Percentiles rank a stretch among this genome's conserved stretches.
These are phyloP conservation scores for Pyracantha coccinea DNA, from an alignment of 331 rosid genomes.

Conservation along the genomic window DNA sequence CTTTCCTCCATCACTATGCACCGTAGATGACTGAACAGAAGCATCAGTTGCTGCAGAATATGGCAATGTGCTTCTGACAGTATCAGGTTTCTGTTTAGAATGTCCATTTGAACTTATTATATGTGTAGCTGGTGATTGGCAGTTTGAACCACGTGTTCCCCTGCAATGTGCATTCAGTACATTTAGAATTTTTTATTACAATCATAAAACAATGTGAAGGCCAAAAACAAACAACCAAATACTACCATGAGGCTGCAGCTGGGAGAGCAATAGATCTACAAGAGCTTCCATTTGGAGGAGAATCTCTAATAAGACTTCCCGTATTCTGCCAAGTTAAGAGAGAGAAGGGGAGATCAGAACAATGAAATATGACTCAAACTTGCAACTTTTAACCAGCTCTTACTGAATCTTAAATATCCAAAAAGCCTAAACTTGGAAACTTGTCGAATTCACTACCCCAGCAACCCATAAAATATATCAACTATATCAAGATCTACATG, in stretches of 20 bases:
- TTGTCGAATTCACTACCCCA: too few relatives aligned
- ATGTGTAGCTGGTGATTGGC: constrained; percentile 34
- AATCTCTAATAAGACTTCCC: constrained; percentile 33
- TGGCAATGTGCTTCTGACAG: constrained; percentile 28
- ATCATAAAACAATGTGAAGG: constrained; percentile 4
- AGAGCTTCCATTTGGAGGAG: constrained; percentile 66
- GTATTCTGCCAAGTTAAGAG: constrained; percentile 39
- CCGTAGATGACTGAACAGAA: constrained; percentile 22
- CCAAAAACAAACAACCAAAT: constrained; percentile 14
- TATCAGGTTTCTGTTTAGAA: constrained; percentile 46
- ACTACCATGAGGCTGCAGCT: constrained; percentile 85
- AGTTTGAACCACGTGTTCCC: constrained; percentile 58
- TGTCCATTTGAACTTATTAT: constrained; percentile 43
- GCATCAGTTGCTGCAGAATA: constrained; percentile 48
- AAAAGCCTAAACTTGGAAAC: background rate
- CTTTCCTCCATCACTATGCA: constrained; percentile 34
- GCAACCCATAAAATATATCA: too few relatives aligned
- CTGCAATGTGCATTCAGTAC: constrained; percentile 28
- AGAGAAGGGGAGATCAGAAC: background rate
- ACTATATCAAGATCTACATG: too few relatives aligned
- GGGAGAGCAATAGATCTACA: constrained; percentile 54
- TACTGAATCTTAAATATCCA: too few relatives aligned
- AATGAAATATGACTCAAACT: background rate
- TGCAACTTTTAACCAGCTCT: background rate
- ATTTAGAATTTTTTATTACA: background rate